phyloP scores from a whole-genome alignment of 495 filamentous ascomycete species.

The Bombardia bombarda region DNA sequence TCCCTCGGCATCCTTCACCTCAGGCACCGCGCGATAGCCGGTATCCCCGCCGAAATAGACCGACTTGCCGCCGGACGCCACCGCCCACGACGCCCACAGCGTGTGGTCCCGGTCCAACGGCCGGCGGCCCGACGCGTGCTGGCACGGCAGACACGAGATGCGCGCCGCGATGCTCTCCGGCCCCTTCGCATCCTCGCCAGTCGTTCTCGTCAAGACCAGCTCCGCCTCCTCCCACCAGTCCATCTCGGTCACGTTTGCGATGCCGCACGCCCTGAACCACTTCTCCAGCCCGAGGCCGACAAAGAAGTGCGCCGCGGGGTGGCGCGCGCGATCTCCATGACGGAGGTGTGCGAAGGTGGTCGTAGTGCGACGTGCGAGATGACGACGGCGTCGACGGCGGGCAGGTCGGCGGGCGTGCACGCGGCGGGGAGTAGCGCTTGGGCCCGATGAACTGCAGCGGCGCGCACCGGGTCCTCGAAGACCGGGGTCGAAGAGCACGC shows the following conservation, averaged over 20 bases:
- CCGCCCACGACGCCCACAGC: slow-evolving; percentile 81
- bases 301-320: slow-evolving; percentile 83
- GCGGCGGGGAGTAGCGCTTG: slow-evolving; percentile 72
- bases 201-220: slow-evolving; percentile 44
- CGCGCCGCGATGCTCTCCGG: slow-evolving; percentile 55
- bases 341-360: slow-evolving; percentile 70
- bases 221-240: slow-evolving; percentile 94
- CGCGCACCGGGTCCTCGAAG: slow-evolving; percentile 78
- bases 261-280: slow-evolving; percentile 68
- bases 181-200: slow-evolving; percentile 7
- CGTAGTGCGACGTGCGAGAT: slow-evolving; percentile 96
- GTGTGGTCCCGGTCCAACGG: slow-evolving; percentile 63
- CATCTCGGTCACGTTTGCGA: slow-evolving; percentile 73
- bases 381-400: slow-evolving; percentile 76
- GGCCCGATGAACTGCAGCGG: slow-evolving; percentile 67
- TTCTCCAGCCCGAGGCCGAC: slow-evolving; percentile 79
- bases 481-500: slow-evolving; percentile 95
- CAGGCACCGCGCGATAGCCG: slow-evolving; percentile 79
- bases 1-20: slow-evolving; percentile 48
- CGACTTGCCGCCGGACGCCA: slow-evolving; percentile 65
- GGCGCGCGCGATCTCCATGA: slow-evolving; percentile 61
- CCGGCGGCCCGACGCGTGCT: slow-evolving; percentile 69
- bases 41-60: slow-evolving; percentile 72
- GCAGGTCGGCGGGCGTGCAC: slow-evolving; percentile 72
- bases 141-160: slow-evolving; percentile 76